Evolutionary conservation across 495 filamentous ascomycete species (phyloP).

Genomic region (Penicillium dipodomyicola): DNA sequence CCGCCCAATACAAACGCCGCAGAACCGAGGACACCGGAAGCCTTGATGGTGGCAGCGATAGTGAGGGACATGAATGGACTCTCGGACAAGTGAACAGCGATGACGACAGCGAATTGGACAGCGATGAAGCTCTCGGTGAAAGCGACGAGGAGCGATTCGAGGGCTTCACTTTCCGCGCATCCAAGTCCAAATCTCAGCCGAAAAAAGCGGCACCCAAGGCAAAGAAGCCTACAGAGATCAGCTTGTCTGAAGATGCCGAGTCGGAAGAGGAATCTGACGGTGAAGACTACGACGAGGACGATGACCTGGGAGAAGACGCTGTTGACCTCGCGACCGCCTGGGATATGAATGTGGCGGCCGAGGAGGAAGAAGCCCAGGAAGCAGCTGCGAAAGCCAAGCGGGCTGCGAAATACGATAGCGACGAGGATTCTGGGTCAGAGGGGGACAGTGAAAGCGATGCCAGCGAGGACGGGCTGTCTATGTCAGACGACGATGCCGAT

Average conservation of each 20-base stretch:
- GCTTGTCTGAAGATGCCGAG: slow-evolving; percentile 57
- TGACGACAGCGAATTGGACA: slow-evolving; percentile 82
- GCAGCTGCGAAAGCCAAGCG: slow-evolving; percentile 34
- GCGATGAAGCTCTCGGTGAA: slow-evolving; percentile 88
- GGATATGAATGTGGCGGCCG: slow-evolving; percentile 64
- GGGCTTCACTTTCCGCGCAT: slow-evolving; percentile 67
- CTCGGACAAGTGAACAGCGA: slow-evolving; percentile 71
- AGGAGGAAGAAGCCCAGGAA: slow-evolving; percentile 40
- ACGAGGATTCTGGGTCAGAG: slow-evolving; percentile 35
- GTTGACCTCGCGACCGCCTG: slow-evolving; percentile 80
- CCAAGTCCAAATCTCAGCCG: slow-evolving; percentile 41
- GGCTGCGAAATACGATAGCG: slow-evolving; percentile 31
- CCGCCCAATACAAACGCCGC: slow-evolving; percentile 46
- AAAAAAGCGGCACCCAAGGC: slow-evolving; percentile 25
- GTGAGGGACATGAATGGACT: slow-evolving; percentile 86
- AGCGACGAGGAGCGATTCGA: slow-evolving; percentile 84
- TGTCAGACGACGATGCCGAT: slow-evolving; percentile 58
- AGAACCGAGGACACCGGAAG: slow-evolving; percentile 43
- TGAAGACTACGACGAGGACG: slow-evolving; percentile 41
- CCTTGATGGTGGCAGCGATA: slow-evolving; percentile 66
- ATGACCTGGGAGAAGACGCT: slow-evolving; percentile 77
- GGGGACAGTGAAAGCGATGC: slow-evolving; percentile 50
- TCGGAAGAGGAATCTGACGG: slow-evolving; percentile 49
- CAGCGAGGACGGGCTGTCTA: slow-evolving; percentile 48
- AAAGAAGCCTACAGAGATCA: slow-evolving; percentile 42